These are phyloP conservation scores for Chloris gayana DNA, from an alignment of 176 grass and related monocot species.

Conservation along the genomic window DNA sequence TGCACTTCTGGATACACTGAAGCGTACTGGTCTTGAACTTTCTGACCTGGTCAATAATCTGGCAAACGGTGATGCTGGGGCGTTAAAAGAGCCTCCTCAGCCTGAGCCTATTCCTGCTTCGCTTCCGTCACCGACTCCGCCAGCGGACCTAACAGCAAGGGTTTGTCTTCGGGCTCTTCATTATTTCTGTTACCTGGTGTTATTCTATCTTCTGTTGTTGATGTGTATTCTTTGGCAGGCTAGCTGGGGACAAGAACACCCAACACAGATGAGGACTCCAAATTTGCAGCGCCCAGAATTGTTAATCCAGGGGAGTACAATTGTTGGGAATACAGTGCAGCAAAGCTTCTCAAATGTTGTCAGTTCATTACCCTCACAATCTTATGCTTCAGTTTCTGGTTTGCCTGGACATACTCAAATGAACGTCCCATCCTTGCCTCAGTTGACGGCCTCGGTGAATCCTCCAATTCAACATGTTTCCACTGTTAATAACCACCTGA, in stretches of 20 bases:
- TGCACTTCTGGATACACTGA: conserved; percentile 83
- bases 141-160: conserved; percentile 61
- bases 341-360: conserved; percentile 58
- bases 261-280: conserved; percentile 8
- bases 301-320: conserved; percentile 17
- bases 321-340: conserved; percentile 18
- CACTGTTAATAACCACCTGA: conserved; percentile 41
- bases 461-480: conserved; percentile 41
- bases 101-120: conserved; percentile 58
- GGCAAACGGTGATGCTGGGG: conserved; percentile 14
- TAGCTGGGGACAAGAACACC: conserved; percentile 63
- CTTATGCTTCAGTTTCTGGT: conserved; percentile 53
- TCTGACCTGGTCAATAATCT: conserved; percentile 58
- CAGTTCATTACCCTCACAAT: conserved; percentile 43
- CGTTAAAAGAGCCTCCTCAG: conserved; percentile 29
- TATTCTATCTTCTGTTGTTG: conserved; percentile 33
- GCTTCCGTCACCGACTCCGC: conserved; percentile 89
- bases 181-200: conserved; percentile 21
- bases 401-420: conserved; percentile 46
- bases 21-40: conserved; percentile 73
- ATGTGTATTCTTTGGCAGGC: conserved; percentile 53
- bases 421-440: conserved; percentile 21
- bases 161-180: conserved; percentile 43
- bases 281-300: conserved; percentile 37
- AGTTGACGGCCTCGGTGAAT: conserved; percentile 41